phyloP scores from a whole-genome alignment of 306 rosid genomes.

The Alnus glutinosa region DNA sequence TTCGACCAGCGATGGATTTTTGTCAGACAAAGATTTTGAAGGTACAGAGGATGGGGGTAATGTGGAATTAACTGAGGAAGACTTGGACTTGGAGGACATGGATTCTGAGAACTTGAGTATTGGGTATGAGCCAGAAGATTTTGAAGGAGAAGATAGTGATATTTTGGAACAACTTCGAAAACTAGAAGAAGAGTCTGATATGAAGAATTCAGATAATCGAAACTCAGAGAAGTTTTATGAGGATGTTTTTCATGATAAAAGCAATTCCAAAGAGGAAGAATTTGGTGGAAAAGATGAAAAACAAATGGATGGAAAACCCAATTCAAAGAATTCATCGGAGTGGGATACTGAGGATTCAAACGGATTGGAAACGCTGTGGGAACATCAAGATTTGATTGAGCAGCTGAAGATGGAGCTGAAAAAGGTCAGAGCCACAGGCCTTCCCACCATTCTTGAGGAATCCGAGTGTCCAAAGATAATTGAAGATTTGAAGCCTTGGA shows the following conservation, averaged over 20 bases:
- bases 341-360: conserved; percentile 54
- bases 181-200: conserved; percentile 40
- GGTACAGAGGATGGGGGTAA: conserved; percentile 22
- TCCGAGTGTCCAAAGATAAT: conserved; percentile 77
- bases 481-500: conserved; percentile 94
- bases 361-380: conserved; percentile 79
- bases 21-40: conserved; percentile 53
- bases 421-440: conserved; percentile 77
- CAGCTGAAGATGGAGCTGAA: conserved; percentile 86
- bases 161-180: conserved; percentile 43
- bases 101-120: conserved; percentile 27
- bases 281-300: conserved; percentile 15
- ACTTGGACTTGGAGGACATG: conserved; percentile 38
- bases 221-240: background rate
- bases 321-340: conserved; percentile 15
- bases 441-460: conserved; percentile 89
- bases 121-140: conserved; percentile 62
- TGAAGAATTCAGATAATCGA: conserved; percentile 1
- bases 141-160: conserved; percentile 53
- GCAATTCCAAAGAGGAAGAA: conserved; percentile 23
- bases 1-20: conserved; percentile 40
- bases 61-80: conserved; percentile 21
- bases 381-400: conserved; percentile 88
- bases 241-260: background rate
- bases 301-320: conserved; percentile 17